Percentiles rank a stretch among this genome's conserved stretches.
phyloP scores from a whole-genome alignment of 306 rosid species.

The Begonia fuchsioides region DNA sequence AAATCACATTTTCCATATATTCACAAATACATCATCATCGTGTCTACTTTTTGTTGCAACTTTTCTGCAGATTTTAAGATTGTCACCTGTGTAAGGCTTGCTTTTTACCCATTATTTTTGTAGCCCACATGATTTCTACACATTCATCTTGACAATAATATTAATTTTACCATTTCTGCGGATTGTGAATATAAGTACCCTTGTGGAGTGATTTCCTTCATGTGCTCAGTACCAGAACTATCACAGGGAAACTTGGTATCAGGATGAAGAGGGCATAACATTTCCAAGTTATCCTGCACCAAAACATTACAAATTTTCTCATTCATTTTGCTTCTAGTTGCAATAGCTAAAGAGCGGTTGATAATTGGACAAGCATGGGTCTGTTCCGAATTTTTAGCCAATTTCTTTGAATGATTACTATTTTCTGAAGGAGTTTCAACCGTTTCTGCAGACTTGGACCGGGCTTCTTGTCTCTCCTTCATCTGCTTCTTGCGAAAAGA shows the following conservation, averaged over 20 bases:
- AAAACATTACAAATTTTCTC: slow-evolving; percentile 14
- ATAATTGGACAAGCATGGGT: slow-evolving; percentile 12
- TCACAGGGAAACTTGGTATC: slow-evolving; percentile 50
- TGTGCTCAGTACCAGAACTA: slow-evolving; percentile 28
- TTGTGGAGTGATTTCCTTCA: slow-evolving; percentile 18
- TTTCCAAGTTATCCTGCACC: slow-evolving; percentile 68
- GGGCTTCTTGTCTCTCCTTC: slow-evolving; percentile 11
- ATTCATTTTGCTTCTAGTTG: slow-evolving; percentile 20
- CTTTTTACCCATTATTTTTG: slow-evolving; percentile 7
- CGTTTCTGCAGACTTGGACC: slow-evolving; percentile 11
- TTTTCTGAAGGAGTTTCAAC: slow-evolving; percentile 5
- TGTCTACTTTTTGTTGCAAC: too few species aligned
- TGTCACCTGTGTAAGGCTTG: neutral
- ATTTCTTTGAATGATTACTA: slow-evolving; percentile 12
- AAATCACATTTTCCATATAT: neutral
- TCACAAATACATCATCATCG: too few species aligned
- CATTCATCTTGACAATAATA: neutral
- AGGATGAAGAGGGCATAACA: slow-evolving; percentile 77
- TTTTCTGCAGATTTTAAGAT: neutral
- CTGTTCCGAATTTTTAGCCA: slow-evolving; percentile 9
- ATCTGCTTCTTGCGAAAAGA: slow-evolving; percentile 51
- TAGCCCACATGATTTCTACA: neutral
- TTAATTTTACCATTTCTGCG: slow-evolving; percentile 47
- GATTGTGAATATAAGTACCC: slow-evolving; percentile 13
- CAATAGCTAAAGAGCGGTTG: slow-evolving; percentile 8